These are phyloP conservation scores for Blastobotrys mokoenaii DNA, from an alignment of 805 yeast genomes.

Conservation along the genomic window DNA sequence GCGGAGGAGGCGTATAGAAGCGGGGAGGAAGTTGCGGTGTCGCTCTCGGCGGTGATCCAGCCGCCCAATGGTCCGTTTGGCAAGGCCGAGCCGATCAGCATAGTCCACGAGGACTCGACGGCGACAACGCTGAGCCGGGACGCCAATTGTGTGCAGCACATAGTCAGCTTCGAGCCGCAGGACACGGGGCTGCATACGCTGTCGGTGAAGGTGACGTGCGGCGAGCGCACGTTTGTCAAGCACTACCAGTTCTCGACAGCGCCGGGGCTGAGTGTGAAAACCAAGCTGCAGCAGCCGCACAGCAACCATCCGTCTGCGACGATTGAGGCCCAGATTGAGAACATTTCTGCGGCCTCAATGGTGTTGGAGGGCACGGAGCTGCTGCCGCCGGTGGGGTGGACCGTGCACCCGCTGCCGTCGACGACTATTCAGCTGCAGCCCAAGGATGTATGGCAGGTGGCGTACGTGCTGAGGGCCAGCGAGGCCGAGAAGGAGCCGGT, in stretches of 20 bases:
- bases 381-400: conserved; percentile 21
- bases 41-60: conserved; percentile 11
- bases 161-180: conserved; percentile 19
- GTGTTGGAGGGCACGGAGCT: conserved; percentile 24
- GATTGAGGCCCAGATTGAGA: conserved; percentile 30
- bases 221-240: conserved; percentile 16
- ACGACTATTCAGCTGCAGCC: conserved; percentile 18
- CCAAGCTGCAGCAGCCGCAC: conserved; percentile 12
- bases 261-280: conserved; percentile 26
- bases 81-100: conserved; percentile 2
- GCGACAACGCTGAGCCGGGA: conserved; percentile 2
- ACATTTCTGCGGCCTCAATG: conserved; percentile 22
- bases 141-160: conserved; percentile 8
- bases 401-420: neutral
- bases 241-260: conserved; percentile 23
- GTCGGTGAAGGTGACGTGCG: conserved; percentile 18
- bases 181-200: conserved; percentile 24
- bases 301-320: conserved; percentile 2
- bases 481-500: conserved; percentile 9
- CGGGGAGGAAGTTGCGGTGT: neutral
- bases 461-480: conserved; percentile 15
- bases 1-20: too few species aligned
- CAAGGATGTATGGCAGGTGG: conserved; percentile 23
- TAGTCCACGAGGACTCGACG: conserved; percentile 9
- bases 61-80: conserved; percentile 9